Base-by-base conservation (phyloP, 2,329 filamentous ascomycete genomes). In the Fusarium anthophilum region DNA sequence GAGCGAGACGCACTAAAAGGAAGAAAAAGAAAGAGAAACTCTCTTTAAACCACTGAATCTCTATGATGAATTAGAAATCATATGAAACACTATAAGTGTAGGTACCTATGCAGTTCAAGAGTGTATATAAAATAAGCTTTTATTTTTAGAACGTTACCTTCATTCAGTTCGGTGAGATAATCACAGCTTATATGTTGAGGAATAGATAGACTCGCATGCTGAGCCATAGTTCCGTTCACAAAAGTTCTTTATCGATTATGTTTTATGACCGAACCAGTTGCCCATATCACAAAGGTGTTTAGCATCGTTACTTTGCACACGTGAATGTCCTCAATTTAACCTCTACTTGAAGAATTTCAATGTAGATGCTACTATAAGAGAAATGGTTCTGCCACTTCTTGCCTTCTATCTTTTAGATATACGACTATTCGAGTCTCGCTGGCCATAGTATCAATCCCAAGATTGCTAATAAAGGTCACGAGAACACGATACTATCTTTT, bases 51-150 rank as follows among this genome's bases (percentile, higher is more conserved):
- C 0, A 15, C 48, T 6, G 6, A 1, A 11, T 12, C 12, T 6
- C 3, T 20, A 4, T 10, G 11, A 2, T 0, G 2, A 24, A 35
- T 24, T 5, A 35, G 12, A 24, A 24, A 0, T 2, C 9, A 2
- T 14, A 4, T 1, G 6, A 14, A 51, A 5, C 0, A 24, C 14
- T 3, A 13, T 20, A 15, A 24, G 4, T 20, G 1, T 15, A 24
- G 2, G 12, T 5, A 14, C 3, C 12, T 35, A 35, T 35, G 17
- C 5, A 24, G 22, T 11, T 0, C 2, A 3, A 14, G 2, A 24
- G 12, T 2, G 6, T 20, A 24, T 24, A 24, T 10, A 7, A 2
- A 20, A n/a, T 24, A 51, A 8, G 12, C 11, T 2, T 24, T 24
- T 13, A 13, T 10, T 18, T 3, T 24, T 30, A 1, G 32, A 8